Base-by-base conservation (phyloP, 495 filamentous ascomycete genomes). In the Penicillium cosmopolitanum region DNA sequence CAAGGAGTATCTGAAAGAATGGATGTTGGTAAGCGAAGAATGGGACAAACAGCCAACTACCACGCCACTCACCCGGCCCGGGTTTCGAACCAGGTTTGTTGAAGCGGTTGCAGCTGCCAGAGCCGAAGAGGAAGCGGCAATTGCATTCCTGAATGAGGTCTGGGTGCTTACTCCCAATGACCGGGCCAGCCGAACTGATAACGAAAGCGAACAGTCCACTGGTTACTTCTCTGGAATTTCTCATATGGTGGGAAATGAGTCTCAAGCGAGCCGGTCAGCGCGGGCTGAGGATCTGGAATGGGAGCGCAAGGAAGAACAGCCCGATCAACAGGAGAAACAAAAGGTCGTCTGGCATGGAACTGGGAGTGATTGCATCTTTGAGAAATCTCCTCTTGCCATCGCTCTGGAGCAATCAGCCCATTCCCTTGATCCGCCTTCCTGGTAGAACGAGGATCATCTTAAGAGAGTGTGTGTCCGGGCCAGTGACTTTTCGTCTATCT, bases 11-110 rank as follows among this genome's bases (percentile, higher is more conserved):
- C 52, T 55, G 36, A 15, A 12, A n/a, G 51, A 53, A 31, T 60
- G 51, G 51, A 54, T 54, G 50, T 60, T 25, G 18, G 51, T 6
- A 42, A 40, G 16, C 38, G 35, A 56, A 54, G 55, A 53, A 58
- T 55, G 36, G 58, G 58, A 54, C 59, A 61, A 18, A 34, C 70
- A 71, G 47, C 72, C 69, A 0, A 64, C 65, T 0, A 42, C 52
- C 0, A 47, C 25, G 12, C 62, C 63, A 8, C 65, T 77, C 1
- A 69, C 73, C 7, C 64, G 67, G 9, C 61, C 61, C 12, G 67
- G 68, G n/a, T 77, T 75, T 36, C 71, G 75, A 1, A 51, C 54
- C 1, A 64, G 69, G 13, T 76, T 74, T 55, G 61, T 58, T 0
- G 66, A 74, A 13, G 12, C 13, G 1, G 13, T 55, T n/a, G 42